Base-by-base conservation (phyloP, 441 rosid species). In the Populus hybrid region DNA sequence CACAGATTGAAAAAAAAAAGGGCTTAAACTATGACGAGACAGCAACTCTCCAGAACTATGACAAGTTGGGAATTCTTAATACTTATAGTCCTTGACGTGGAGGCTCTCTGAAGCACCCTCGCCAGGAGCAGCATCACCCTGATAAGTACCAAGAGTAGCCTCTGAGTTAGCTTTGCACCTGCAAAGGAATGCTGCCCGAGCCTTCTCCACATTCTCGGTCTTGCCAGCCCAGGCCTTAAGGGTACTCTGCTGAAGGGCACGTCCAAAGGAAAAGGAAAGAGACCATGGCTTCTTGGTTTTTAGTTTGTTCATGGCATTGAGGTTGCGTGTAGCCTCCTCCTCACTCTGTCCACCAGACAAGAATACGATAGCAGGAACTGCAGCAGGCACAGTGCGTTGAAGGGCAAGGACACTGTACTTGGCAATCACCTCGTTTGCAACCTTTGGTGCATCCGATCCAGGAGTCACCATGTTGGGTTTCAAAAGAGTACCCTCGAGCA, bases 391-490 rank as follows among this genome's bases (percentile, higher is more conserved):
- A 0, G 98, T 96, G 69, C 98, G 86, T 80, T 87, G 96, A 16
- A 96, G 89, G 63, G 99, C 94, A 10, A 91, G 90, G 36, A 94
- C 91, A 0, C 96, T 94, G 89, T 87, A 85, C 90, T 93, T 91
- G 0, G 97, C 98, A 9, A 92, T 85, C 46, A 93, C 92, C 69
- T 93, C 94, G 0, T 95, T 94, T 6, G 98, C 23, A 70, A 93
- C 98, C 89, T 96, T 96, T 6, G 89, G 82, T 46, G 96, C 75
- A 21, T 96, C 97, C 0, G 98, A 96, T 42, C 98, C 98, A 0
- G 97, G 98, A 36, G 99, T 94, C 16, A 96, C 99, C 99, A 94
- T 96, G 92, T 96, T 96, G 64, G 99, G 99, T 83, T 96, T 96
- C 98, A 96, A 88, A 2, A 94, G 86, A 9, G 97, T 91, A 36